phyloP scores from a whole-genome alignment of 2,329 filamentous ascomycete species.

The Xylariaceae sp. region DNA sequence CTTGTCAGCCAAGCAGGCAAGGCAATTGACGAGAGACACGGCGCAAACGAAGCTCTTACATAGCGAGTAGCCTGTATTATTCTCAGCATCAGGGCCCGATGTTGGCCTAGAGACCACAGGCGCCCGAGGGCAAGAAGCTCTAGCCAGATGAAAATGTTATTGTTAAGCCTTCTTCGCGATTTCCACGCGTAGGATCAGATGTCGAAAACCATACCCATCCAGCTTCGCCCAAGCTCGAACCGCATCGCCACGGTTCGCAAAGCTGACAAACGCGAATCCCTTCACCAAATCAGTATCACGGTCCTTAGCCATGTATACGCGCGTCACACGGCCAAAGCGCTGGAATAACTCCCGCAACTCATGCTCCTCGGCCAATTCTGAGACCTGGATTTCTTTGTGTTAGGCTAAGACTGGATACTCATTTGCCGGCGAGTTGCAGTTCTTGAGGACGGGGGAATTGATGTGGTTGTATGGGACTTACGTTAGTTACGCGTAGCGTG shows the following conservation, averaged over 20 bases:
- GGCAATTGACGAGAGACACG: too few species aligned
- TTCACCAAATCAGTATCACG: constrained; percentile 93
- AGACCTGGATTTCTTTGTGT: constrained; percentile 56
- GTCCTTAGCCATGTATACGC: constrained; percentile 97
- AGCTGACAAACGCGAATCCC: constrained; percentile 98
- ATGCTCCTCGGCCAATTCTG: constrained; percentile 92
- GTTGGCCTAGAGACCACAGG: too few species aligned
- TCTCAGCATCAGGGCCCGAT: too few species aligned
- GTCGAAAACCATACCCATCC: constrained; percentile 90
- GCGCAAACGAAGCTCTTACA: too few species aligned
- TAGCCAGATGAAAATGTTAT: not conserved
- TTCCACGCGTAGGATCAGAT: constrained; percentile 81
- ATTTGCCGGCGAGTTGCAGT: too few species aligned
- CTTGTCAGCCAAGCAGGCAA: too few species aligned
- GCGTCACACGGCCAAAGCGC: constrained; percentile 90
- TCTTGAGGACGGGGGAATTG: not conserved
- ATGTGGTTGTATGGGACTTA: constrained; percentile 48
- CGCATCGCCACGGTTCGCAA: constrained; percentile 83
- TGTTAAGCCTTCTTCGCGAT: constrained; percentile 71
- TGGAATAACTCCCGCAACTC: constrained; percentile 98
- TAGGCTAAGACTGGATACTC: not conserved
- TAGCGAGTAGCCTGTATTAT: too few species aligned
- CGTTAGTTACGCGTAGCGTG: constrained; percentile 95
- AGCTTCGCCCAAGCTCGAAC: constrained; percentile 93
- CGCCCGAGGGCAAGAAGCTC: too few species aligned